Evolutionary conservation across 805 yeast genomes (phyloP).

Genomic region (Ogataea allantospora): DNA sequence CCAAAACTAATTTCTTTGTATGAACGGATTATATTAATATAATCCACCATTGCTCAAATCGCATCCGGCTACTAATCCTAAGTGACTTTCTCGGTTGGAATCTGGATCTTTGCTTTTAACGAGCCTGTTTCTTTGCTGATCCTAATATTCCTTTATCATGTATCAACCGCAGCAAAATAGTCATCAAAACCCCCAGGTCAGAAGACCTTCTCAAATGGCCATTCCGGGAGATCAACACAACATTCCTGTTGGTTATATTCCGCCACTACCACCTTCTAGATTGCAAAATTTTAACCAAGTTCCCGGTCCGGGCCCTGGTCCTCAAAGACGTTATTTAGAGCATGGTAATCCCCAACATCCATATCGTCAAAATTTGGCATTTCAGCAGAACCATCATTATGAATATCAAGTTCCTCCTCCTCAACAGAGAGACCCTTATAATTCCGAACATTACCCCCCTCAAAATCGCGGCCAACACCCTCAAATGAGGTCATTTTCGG

Average conservation of each 20-base stretch:
- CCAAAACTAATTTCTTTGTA: constrained; percentile 7
- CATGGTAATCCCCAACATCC: constrained; percentile 8
- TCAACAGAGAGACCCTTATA: constrained; percentile 5
- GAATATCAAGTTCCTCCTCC: constrained; percentile 5
- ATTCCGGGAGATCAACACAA: constrained; percentile 1
- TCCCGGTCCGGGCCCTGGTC: constrained; percentile 2
- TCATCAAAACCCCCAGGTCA: constrained; percentile 1
- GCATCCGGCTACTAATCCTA: neutral
- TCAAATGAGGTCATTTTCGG: constrained; percentile 6
- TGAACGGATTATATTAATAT: constrained; percentile 11
- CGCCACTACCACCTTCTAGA: constrained; percentile 10
- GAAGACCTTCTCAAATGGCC: constrained; percentile 2
- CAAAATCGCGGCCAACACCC: neutral
- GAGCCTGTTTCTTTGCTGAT: constrained; percentile 1
- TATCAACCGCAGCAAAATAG: constrained; percentile 9
- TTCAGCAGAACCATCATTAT: neutral
- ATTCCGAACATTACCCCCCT: neutral
- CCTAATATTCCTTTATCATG: constrained; percentile 1
- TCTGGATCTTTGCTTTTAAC: constrained; percentile 3
- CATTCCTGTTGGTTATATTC: constrained; percentile 4
- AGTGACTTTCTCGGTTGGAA: neutral
- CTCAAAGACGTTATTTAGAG: constrained; percentile 8
- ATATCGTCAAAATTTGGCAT: constrained; percentile 4
- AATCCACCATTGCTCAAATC: constrained; percentile 4
- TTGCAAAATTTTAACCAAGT: constrained; percentile 5